A percentile compares a stretch with the other conserved stretches of the same genome.
Evolutionary conservation across 140 eudicot genomes (phyloP).

Genomic region (Stevia rebaudiana): DNA sequence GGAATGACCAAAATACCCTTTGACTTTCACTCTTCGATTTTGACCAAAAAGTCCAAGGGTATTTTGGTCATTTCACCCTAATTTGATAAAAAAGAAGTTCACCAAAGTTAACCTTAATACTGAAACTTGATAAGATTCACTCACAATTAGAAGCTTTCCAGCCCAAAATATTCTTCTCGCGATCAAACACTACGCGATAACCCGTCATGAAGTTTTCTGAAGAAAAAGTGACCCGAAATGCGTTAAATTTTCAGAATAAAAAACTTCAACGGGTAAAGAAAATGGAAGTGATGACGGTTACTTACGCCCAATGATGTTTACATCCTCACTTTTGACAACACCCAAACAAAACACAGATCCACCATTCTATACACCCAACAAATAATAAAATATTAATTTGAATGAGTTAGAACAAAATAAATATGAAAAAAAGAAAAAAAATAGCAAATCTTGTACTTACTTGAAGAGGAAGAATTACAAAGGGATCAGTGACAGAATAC

Average conservation of each 20-base stretch:
- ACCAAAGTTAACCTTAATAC: no score
- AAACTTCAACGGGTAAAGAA: neutral
- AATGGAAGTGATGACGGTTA: slow-evolving; percentile 11
- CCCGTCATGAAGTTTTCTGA: slow-evolving; percentile 97
- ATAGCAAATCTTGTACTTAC: slow-evolving; percentile 27
- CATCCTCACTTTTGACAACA: slow-evolving; percentile 50
- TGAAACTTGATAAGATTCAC: slow-evolving; percentile 16
- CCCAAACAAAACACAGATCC: slow-evolving; percentile 53
- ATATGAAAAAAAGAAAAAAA: neutral
- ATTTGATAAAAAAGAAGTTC: no score
- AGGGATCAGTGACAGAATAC: slow-evolving; percentile 37
- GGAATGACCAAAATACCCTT: no score
- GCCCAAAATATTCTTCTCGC: slow-evolving; percentile 81
- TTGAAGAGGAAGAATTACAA: slow-evolving; percentile 22
- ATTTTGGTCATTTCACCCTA: no score
- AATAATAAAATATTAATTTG: neutral
- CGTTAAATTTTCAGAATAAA: slow-evolving; percentile 2
- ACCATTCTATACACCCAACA: slow-evolving; percentile 31
- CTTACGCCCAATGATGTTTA: slow-evolving; percentile 92
- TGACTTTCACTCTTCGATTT: no score
- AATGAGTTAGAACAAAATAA: neutral
- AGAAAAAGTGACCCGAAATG: neutral
- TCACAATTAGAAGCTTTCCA: slow-evolving; percentile 80
- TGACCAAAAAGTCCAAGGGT: no score
- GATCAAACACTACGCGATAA: slow-evolving; percentile 75